These are phyloP conservation scores for Acacia crassicarpa DNA, from an alignment of 306 rosid genomes.

Conservation along the genomic window DNA sequence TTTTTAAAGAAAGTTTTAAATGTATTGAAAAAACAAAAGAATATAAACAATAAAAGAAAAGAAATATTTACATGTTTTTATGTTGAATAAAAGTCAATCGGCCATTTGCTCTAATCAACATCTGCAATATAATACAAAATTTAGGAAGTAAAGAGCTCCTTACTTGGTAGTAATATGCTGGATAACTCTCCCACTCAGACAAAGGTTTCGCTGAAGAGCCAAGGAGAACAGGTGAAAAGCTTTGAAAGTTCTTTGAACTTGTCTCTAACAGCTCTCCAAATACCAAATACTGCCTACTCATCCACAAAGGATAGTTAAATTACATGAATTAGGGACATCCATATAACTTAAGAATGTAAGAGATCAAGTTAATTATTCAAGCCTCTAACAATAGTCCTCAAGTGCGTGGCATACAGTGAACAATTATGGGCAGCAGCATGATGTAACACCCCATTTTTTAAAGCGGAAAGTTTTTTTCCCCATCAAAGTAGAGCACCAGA, in stretches of 20 bases:
- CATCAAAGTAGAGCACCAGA: too few species aligned
- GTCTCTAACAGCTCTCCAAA: conserved; percentile 92
- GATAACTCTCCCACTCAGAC: conserved; percentile 82
- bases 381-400: neutral
- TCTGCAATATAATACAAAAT: conserved; percentile 17
- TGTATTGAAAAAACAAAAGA: too few species aligned
- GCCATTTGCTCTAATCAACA: conserved; percentile 22
- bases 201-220: conserved; percentile 62
- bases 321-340: neutral
- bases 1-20: too few species aligned
- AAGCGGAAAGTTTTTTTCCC: too few species aligned
- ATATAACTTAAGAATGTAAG: neutral
- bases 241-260: conserved; percentile 56
- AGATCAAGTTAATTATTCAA: neutral
- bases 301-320: conserved; percentile 40
- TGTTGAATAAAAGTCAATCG: neutral
- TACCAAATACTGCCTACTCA: conserved; percentile 93
- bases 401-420: neutral
- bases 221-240: conserved; percentile 45
- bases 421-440: neutral
- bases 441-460: too few species aligned
- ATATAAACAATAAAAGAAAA: too few species aligned
- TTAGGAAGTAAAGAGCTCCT: conserved; percentile 29
- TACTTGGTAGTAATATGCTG: conserved; percentile 88
- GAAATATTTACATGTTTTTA: neutral